Base-by-base conservation (phyloP, 78 protist species). In the Dictyostelium citrinum region DNA sequence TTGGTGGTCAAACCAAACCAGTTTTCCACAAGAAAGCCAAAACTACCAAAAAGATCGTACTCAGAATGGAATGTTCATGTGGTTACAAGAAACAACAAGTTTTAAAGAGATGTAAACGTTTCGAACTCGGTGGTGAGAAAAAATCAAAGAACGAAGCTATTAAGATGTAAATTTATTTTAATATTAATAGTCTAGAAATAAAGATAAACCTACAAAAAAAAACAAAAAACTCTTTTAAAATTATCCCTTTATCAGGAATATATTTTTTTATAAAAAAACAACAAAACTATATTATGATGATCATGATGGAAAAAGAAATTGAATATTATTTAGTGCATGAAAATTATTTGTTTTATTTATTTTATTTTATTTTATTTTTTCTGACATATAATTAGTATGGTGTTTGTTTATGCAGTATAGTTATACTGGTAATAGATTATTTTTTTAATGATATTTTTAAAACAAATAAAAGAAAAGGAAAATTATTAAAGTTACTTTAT, bases 1-100 rank as follows among this genome's bases (percentile, higher is more conserved):
- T 98, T 91, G 99, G 99, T 61, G 99, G 99, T 2, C 99, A 99
- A 98, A 99, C 99, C 88, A 99, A 99, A 98, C 99, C 99, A 41
- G 97, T 99, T 51, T 99, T 99, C 98, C 97, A 96, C 95, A 99
- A 99, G 98, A 99, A 99, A 97, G 99, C 99, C 74, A 99, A 99
- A 98, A 98, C 99, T 78, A 99, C 99, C 83, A 99, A 99, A 98
- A 99, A 99, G 99, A 97, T 98, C 96, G 95, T 96, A 8, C 97
- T 99, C 72, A 96, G 98, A 29, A 96, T 98, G 74, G 98, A 98
- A 82, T 99, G 99, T 98, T 60, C 96, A 39, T 72, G 81, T 51
- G 98, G 99, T 98, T 90, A 90, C 96, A 43, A 83, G 90, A 91
- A 84, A 93, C 98, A 97, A 90, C 35, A 55, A 61, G 72, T 80